Evolutionary conservation across 768 basidiomycete genomes (phyloP).

Genomic region (Termitomyces sp.): DNA sequence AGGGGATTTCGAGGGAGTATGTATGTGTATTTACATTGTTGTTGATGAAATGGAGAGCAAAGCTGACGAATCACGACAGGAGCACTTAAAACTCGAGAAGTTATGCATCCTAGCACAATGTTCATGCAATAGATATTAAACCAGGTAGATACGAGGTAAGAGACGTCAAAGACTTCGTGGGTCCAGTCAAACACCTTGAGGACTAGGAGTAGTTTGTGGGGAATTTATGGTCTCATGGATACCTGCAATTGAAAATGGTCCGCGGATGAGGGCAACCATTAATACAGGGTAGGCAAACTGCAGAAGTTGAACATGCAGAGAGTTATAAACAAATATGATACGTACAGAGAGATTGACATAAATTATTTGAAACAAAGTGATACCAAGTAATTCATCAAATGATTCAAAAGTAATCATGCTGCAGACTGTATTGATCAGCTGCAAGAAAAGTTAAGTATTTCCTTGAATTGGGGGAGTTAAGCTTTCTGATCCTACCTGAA

Average conservation of each 20-base stretch:
- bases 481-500: not conserved
- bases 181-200: not conserved
- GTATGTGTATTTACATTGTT: not conserved
- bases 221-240: not conserved
- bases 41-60: not conserved
- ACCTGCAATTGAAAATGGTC: not conserved
- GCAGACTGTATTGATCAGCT: not conserved
- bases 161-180: too few relatives aligned
- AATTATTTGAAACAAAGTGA: not conserved
- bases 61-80: too few relatives aligned
- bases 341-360: not conserved
- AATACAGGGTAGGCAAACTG: not conserved
- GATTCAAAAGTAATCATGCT: not conserved
- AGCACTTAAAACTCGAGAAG: too few relatives aligned
- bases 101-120: too few relatives aligned
- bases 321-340: not conserved
- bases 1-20: not conserved
- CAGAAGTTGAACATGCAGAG: not conserved
- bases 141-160: too few relatives aligned
- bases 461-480: not conserved
- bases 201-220: not conserved
- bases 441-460: not conserved
- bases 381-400: not conserved
- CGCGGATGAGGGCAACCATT: not conserved
- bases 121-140: too few relatives aligned